Evolutionary conservation across 108 stramenopile species (phyloP), one percentile per base, ranked within the genome.

Genomic region (Cyclostephanos tholiformis): DNA sequence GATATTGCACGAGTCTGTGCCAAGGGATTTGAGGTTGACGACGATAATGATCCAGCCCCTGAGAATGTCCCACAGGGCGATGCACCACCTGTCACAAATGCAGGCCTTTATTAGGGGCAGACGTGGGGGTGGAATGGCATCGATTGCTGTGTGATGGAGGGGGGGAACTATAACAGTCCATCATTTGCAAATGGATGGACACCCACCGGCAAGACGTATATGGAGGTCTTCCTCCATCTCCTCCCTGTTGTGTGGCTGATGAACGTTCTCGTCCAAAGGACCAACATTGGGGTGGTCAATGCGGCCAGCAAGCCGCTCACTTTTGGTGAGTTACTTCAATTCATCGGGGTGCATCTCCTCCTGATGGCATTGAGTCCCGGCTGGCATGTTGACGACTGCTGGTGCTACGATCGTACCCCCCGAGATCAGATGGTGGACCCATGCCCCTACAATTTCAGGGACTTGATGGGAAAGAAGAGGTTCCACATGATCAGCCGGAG

Each of bases 401-500:
- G 44, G 44, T 16, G 14, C 44, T 46, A 46, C 16, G 16, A 46
- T 14, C 0, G 13, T 17, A 14, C 14, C 2, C 44, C 44, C 0
- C 12, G 44, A 46, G 13, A 12, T 12, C 53, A 55, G 53, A 20
- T 6, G 27, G 23, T 6, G 25, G 27, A 16, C 26, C 25, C 53
- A 1, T 55, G 53, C 53, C 53, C 53, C 1, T 55, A 55, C 53
- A 55, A 55, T 20, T 27, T 79, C 20, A 26, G 67, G 19, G 43
- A 71, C 14, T 79, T 20, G 27, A 79, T 79, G 78, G 20, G 35
- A 0, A 22, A 50, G 19, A 32, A 73, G 26, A 64, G 72, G 7
- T 79, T 73, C 46, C 65, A 79, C 14, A 0, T n/a, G 20, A 79
- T 79, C 60, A 22, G 51, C 0, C 26, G 17, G 26, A 27, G 20